Evolutionary conservation across 2,329 filamentous ascomycete species (phyloP).

Genomic region (Verticillium dahliae): DNA sequence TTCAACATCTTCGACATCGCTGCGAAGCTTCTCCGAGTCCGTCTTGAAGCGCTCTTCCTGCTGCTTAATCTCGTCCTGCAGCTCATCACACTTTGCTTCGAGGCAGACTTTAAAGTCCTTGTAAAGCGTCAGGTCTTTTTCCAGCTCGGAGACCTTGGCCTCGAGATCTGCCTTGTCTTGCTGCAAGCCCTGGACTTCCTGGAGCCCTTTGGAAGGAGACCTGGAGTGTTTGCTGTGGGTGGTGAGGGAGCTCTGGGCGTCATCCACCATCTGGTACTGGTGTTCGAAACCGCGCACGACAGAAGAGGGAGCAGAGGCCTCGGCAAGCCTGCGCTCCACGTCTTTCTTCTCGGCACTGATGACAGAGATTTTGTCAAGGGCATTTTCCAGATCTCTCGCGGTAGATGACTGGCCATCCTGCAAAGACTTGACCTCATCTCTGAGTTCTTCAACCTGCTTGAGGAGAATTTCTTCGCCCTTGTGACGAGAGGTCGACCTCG

Average conservation of each 20-base stretch:
- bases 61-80: constrained; percentile 2
- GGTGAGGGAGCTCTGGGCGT: constrained; percentile 5
- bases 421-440: constrained; percentile 7
- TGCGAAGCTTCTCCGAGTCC: constrained; percentile 4
- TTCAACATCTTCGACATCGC: constrained; percentile 7
- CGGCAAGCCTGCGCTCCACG: constrained; percentile 2
- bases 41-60: constrained; percentile 1
- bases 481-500: constrained; percentile 3
- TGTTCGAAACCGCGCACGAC: constrained; percentile 5
- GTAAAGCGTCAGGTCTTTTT: constrained; percentile 2
- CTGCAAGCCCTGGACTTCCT: constrained; percentile 9
- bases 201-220: constrained; percentile 3
- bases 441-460: constrained; percentile 9
- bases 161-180: constrained; percentile 3
- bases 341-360: constrained; percentile 8
- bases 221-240: constrained; percentile 5
- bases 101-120: constrained; percentile 5
- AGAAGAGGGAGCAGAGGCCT: not conserved
- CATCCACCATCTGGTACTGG: constrained; percentile 7
- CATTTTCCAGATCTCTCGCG: constrained; percentile 8
- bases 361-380: constrained; percentile 5
- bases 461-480: constrained; percentile 7
- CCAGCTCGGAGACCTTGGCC: constrained; percentile 1
- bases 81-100: constrained; percentile 4
- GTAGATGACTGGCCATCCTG: constrained; percentile 7